Evolutionary conservation across 345 rosid species (phyloP), one percentile per base, ranked within the genome.

Genomic region (Melastoma malabathricum): DNA sequence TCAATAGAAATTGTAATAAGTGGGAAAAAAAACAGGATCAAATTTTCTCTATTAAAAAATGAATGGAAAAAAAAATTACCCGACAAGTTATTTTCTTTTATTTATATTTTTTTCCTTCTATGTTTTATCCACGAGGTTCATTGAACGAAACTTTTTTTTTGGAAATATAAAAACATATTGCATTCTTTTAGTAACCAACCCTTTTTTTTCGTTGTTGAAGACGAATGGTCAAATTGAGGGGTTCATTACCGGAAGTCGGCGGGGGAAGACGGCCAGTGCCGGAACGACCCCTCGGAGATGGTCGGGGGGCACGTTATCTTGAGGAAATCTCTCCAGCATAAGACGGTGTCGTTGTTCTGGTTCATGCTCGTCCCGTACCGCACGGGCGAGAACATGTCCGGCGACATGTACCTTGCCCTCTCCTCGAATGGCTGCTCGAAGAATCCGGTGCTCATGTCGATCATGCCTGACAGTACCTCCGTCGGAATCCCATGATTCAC

Each of bases 341-440:
- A 83, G 43, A 89, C 94, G 23, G 64, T 62, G 59, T 89, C 97
- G 51, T 79, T 79, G 62, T 6, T 77, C 59, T 89, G 97, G 72
- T 85, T 89, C 38, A 83, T 79, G 75, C 97, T 89, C 1, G 97
- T 89, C 38, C 97, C 97, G 47, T 75, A 89, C 25, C 97, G 76
- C 18, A 83, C 97, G 10, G 76, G 72, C 13, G 88, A 67, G 0
- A 46, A 38, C 85, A 89, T 77, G 59, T 89, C 87, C 3, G 84
- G 22, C 2, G 90, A 61, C 97, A 89, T 83, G 76, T 85, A 81
- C 57, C 74, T 83, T 14, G 82, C 74, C 74, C 95, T 72, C 62
- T 77, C 95, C 73, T 83, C 88, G 34, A 64, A 63, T 14, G 95
- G 78, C 25, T 77, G 75, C 59, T 64, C 82, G 55, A 89, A 89